Base-by-base conservation (phyloP, 1,284 basidiomycete genomes). In the Cryptococcus maquisensis region DNA sequence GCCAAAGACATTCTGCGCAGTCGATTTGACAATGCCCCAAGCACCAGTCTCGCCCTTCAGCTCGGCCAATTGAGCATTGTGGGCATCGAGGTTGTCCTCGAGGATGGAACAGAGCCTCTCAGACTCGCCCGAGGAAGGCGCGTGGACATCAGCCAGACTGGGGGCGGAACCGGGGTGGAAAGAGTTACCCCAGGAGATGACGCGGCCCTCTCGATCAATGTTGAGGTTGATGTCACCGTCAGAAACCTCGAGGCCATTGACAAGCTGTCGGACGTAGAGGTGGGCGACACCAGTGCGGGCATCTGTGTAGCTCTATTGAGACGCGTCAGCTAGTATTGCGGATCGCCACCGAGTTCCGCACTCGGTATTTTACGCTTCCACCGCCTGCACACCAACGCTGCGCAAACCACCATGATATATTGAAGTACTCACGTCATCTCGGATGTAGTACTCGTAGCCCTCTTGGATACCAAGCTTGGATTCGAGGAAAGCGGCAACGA, bases 181-280 rank as follows among this genome's bases (percentile, higher is more conserved):
- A 24, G 52, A 53, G 71, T 85, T 86, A 52, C 90, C 90, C 65
- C 85, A 88, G 0, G 87, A 90, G 47, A 93, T 68, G 15, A 95
- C 81, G 50, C 80, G 77, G 49, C 90, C 90, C 56, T 87, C 82
- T 76, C 65, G 59, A 47, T 72, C 87, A 71, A 94, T 80, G 78
- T 95, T 94, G 70, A 96, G 77, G 73, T 95, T 94, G 76, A 93
- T 82, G 75, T 93, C 86, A 43, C 86, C 91, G 68, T 96, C 89
- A 16, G 83, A 81, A 13, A 97, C 89, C 70, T 93, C 89, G 52
- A 93, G 78, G 40, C 90, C 89, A 60, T 87, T 84, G 65, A 93
- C 73, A 50, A 87, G 63, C 76, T 97, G 91, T 60, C 85, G 83
- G 59, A 86, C 83, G 66, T 90, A 93, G 62, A 91, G 79, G 73